These are phyloP conservation scores for Globisporangium polare DNA, from an alignment of 352 stramenopile genomes.

Conservation along the genomic window DNA sequence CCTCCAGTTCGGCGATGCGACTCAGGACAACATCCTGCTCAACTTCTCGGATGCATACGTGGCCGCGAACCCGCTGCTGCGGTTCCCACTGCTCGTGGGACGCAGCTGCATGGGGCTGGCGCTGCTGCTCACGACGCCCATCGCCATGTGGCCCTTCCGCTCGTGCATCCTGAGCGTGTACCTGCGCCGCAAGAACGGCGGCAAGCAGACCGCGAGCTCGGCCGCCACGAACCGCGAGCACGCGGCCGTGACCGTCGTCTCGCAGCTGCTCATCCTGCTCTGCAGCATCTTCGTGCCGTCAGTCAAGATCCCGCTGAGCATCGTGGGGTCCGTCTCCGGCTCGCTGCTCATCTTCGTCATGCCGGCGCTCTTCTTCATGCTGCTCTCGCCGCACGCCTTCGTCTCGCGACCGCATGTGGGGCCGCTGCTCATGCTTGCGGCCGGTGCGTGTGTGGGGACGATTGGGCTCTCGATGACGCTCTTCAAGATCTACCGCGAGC, in stretches of 20 bases:
- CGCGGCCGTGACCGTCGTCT: slow-evolving; percentile 41
- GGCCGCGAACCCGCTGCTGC: slow-evolving; percentile 31
- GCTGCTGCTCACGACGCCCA: slow-evolving; percentile 57
- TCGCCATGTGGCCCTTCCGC: slow-evolving; percentile 78
- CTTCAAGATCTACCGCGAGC: slow-evolving; percentile 32
- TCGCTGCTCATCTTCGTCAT: slow-evolving; percentile 83
- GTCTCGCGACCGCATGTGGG: slow-evolving; percentile 37
- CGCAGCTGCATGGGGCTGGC: slow-evolving; percentile 63
- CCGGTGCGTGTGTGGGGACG: slow-evolving; percentile 42
- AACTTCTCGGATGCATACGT: slow-evolving; percentile 75
- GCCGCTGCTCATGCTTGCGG: slow-evolving; percentile 54
- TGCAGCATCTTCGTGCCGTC: slow-evolving; percentile 75
- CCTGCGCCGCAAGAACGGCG: slow-evolving; percentile 58
- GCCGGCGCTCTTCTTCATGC: slow-evolving; percentile 71
- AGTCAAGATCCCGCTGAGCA: slow-evolving; percentile 75
- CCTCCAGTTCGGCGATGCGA: slow-evolving; percentile 57
- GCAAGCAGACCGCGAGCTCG: slow-evolving; percentile 59
- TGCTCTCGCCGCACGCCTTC: slow-evolving; percentile 44
- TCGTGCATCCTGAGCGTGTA: slow-evolving; percentile 69
- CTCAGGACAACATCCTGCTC: slow-evolving; percentile 72
- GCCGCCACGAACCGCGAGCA: slow-evolving; percentile 44
- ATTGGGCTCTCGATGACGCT: slow-evolving; percentile 45
- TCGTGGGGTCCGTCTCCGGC: slow-evolving; percentile 64
- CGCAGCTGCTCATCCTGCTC: slow-evolving; percentile 52
- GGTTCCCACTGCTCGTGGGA: slow-evolving; percentile 45